Evolutionary conservation across 495 filamentous ascomycete species (phyloP).

Genomic region (Cercophora samala): DNA sequence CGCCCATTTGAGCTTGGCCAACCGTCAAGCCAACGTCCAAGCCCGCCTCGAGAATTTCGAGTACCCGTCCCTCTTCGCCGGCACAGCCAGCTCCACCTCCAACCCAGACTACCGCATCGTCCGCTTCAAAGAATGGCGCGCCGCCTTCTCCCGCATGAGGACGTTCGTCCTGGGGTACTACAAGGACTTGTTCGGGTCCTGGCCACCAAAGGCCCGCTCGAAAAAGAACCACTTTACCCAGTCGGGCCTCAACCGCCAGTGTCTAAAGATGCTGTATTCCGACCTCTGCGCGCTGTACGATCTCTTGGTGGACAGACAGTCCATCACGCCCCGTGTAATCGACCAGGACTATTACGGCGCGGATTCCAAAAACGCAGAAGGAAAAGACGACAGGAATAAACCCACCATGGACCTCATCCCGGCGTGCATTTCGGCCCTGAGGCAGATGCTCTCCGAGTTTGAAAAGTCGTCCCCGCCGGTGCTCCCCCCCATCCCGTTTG

Average conservation of each 20-base stretch:
- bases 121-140: slow-evolving; percentile 80
- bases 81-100: slow-evolving; percentile 75
- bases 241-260: slow-evolving; percentile 76
- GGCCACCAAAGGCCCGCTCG: slow-evolving; percentile 86
- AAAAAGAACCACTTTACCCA: slow-evolving; percentile 92
- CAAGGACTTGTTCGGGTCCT: slow-evolving; percentile 79
- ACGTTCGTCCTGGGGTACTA: slow-evolving; percentile 74
- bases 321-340: slow-evolving; percentile 55
- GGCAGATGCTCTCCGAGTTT: slow-evolving; percentile 77
- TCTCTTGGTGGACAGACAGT: slow-evolving; percentile 73
- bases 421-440: slow-evolving; percentile 51
- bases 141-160: slow-evolving; percentile 67
- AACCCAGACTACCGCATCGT: slow-evolving; percentile 68
- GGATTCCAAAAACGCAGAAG: slow-evolving; percentile 5
- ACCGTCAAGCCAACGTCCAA: slow-evolving; percentile 63
- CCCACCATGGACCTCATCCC: slow-evolving; percentile 34
- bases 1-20: slow-evolving; percentile 72
- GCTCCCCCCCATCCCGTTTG: slow-evolving; percentile 86
- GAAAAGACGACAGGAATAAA: slow-evolving; percentile 9
- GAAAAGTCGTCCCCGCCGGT: slow-evolving; percentile 86
- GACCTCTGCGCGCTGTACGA: slow-evolving; percentile 89
- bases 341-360: slow-evolving; percentile 45
- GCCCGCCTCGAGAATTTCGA: slow-evolving; percentile 74
- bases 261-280: slow-evolving; percentile 76
- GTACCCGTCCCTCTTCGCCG: slow-evolving; percentile 87